Evolutionary conservation across 169 alveolate species (phyloP), one percentile per base, ranked within the genome.

Genomic region (Plasmodium gonderi): DNA sequence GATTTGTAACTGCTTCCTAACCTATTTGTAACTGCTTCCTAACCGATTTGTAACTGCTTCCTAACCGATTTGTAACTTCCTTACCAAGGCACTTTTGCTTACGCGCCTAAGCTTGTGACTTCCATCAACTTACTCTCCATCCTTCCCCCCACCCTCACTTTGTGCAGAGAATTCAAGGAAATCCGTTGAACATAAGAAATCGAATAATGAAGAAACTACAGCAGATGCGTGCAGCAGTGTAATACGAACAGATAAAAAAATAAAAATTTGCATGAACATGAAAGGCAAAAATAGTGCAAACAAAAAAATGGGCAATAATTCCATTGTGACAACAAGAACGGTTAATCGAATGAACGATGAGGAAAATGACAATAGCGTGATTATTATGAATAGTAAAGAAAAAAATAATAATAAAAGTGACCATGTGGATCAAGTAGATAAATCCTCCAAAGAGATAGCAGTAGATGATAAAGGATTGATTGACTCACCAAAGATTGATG

Each of bases 191-290:
- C 49, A 68, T 31, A 79, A 49, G 45, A 67, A 38, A 44, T 47
- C 54, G 23, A 81, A 67, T 33, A 81, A 81, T 36, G 91, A 81
- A 12, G 91, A 81, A 26, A 44, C 54, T 0, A 17, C 31, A 8
- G 26, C 91, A 36, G 91, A 81, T 31, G 14, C 81, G 7, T 67
- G 91, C 51, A 81, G 91, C 23, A 81, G 91, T 51, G 69, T 81
- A 17, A 42, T 81, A 47, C 45, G 72, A 49, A 67, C 45, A 44
- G 80, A 81, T 38, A 81, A 81, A 42, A 81, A 67, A 68, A 81
- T 81, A 67, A 81, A 81, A 81, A 81, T 81, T 20, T 81, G 91
- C 40, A 81, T 81, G 91, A 81, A 81, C 42, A 64, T 67, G 38
- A 33, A 81, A 72, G 74, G 74, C 20, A 81, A 81, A 42, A 68